phyloP scores from a whole-genome alignment of 768 basidiomycete genomes.

The Calocybe gangraenosa region DNA sequence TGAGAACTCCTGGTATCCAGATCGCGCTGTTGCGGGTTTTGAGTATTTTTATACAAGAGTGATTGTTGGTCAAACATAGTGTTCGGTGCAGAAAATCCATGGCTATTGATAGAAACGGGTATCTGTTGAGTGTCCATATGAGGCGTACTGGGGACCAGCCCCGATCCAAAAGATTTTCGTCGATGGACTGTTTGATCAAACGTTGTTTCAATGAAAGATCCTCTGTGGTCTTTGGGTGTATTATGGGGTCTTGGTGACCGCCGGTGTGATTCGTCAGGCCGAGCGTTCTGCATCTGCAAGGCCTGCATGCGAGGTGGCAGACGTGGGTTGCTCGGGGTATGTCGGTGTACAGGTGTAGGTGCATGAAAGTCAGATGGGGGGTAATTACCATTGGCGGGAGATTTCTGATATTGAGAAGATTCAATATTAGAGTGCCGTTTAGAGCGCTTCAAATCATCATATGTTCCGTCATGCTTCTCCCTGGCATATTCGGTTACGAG shows the following conservation, averaged over 20 bases:
- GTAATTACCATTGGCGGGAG: conserved; percentile 1
- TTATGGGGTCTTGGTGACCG: conserved; percentile 9
- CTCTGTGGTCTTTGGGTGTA: conserved; percentile 1
- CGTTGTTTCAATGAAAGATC: background rate
- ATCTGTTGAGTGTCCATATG: conserved; percentile 9
- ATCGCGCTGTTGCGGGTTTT: conserved; percentile 3
- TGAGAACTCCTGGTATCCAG: conserved; percentile 5
- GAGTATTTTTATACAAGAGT: background rate
- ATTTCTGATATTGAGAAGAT: background rate
- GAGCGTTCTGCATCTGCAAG: conserved; percentile 14
- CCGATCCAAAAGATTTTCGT: background rate
- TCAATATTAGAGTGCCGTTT: conserved; percentile 1
- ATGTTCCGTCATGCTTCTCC: too few species aligned
- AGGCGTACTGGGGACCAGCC: background rate
- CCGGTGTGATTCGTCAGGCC: conserved; percentile 14
- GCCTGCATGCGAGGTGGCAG: conserved; percentile 20
- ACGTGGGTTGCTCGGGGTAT: conserved; percentile 10
- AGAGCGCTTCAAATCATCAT: conserved; percentile 1
- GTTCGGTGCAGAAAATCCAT: background rate
- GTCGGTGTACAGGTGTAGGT: conserved; percentile 8
- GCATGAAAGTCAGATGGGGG: conserved; percentile 8
- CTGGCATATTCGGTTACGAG: too few species aligned
- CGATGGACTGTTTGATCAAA: conserved; percentile 1
- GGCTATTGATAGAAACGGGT: conserved; percentile 10
- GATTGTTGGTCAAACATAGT: too few species aligned